phyloP scores from a whole-genome alignment of 352 stramenopile species.

The Pythium rhizo-oryzae region DNA sequence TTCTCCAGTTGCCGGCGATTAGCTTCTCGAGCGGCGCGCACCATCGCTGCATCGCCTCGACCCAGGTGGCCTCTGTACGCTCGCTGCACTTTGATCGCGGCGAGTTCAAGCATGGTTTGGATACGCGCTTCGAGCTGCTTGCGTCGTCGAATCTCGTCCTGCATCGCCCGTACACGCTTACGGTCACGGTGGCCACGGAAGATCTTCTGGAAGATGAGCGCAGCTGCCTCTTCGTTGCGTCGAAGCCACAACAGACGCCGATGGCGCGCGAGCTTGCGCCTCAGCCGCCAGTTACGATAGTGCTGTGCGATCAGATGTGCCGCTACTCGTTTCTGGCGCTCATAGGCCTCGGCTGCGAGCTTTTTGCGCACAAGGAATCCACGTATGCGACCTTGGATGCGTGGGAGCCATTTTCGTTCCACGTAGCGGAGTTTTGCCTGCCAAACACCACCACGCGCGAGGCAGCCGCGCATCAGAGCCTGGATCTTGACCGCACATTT shows the following conservation, averaged over 20 bases:
- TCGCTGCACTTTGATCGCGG: constrained; percentile 71
- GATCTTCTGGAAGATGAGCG: constrained; percentile 74
- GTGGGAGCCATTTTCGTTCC: constrained; percentile 60
- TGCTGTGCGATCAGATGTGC: constrained; percentile 43
- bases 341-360: constrained; percentile 36
- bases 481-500: constrained; percentile 77
- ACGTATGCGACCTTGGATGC: constrained; percentile 78
- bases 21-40: constrained; percentile 51
- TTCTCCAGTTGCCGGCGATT: constrained; percentile 44
- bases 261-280: constrained; percentile 48
- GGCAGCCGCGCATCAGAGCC: constrained; percentile 76
- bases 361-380: constrained; percentile 71
- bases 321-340: constrained; percentile 35
- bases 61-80: constrained; percentile 67
- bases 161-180: constrained; percentile 41
- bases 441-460: constrained; percentile 72
- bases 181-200: constrained; percentile 69
- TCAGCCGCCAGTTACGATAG: constrained; percentile 60
- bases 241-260: constrained; percentile 59
- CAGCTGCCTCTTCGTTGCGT: constrained; percentile 57
- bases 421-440: constrained; percentile 73
- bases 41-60: constrained; percentile 47
- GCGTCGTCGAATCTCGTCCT: constrained; percentile 46
- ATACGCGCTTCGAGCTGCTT: constrained; percentile 57
- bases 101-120: constrained; percentile 58